These are phyloP conservation scores for Hypoxylon sp. DNA, from an alignment of 2,329 filamentous ascomycete species.

Conservation along the genomic window DNA sequence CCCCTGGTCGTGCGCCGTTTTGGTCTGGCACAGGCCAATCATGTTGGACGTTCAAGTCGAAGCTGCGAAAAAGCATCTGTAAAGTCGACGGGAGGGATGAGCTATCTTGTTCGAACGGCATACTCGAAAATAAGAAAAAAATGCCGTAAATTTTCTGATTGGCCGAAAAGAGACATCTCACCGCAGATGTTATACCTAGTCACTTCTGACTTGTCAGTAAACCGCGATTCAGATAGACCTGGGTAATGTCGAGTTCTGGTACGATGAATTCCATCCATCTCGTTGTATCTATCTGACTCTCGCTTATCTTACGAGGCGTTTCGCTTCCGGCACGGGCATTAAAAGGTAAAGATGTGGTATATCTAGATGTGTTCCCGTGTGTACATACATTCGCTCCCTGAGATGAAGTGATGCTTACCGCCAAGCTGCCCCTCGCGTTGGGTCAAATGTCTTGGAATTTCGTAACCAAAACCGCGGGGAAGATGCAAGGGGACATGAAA, in stretches of 20 bases:
- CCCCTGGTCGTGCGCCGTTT: conserved; percentile 25
- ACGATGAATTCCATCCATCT: conserved; percentile 7
- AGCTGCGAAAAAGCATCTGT: conserved; percentile 15
- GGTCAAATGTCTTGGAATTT: conserved; percentile 2
- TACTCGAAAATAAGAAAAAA: neutral
- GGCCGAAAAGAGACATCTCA: neutral
- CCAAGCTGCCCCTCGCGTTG: no score
- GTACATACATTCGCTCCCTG: no score
- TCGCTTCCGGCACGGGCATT: conserved; percentile 18
- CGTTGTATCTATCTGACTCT: conserved; percentile 6
- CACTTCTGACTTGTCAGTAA: conserved; percentile 8
- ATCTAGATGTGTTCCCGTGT: no score
- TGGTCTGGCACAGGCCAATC: conserved; percentile 34
- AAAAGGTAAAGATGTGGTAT: neutral
- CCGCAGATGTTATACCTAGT: conserved; percentile 16
- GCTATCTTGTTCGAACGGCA: neutral
- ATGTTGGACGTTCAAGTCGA: conserved; percentile 2
- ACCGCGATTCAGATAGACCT: conserved; percentile 16
- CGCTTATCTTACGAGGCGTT: conserved; percentile 30
- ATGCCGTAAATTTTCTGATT: conserved; percentile 9
- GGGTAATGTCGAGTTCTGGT: conserved; percentile 4
- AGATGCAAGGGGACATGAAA: conserved; percentile 1
- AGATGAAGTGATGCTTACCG: no score
- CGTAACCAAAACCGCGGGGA: neutral
- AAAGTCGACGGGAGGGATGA: neutral